Conservation (phyloP, 192 early-diverging fungal genomes). For the Tieghemiomyces parasiticus region DNA sequence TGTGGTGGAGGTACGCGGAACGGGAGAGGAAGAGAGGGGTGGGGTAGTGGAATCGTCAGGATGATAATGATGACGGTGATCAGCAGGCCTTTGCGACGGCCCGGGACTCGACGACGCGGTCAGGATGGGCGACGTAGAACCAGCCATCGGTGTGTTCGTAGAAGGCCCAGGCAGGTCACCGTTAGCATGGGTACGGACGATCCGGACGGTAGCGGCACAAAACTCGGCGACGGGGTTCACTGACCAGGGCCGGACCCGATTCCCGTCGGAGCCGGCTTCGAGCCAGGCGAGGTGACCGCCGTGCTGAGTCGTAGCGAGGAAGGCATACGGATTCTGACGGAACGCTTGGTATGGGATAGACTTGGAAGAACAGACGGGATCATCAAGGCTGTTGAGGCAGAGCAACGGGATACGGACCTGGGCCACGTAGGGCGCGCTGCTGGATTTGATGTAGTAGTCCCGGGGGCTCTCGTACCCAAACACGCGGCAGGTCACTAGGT, state of each 20-base stretch:
- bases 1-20: too few species aligned
- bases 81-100: too few species aligned
- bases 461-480: constrained; percentile 69
- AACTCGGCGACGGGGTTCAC: constrained; percentile 53
- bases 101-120: too few species aligned
- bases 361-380: constrained; percentile 63
- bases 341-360: constrained; percentile 59
- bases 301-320: constrained; percentile 59
- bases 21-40: too few species aligned
- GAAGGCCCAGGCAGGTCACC: too few species aligned
- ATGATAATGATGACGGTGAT: too few species aligned
- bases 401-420: constrained; percentile 62
- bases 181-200: too few species aligned
- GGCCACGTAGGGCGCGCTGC: constrained; percentile 39
- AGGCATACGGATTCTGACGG: constrained; percentile 56
- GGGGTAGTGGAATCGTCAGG: too few species aligned
- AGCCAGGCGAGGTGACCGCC: constrained; percentile 97
- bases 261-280: constrained; percentile 24
- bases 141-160: too few species aligned
- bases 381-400: constrained; percentile 73
- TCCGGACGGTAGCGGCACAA: constrained; percentile 23
- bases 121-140: too few species aligned
- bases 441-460: constrained; percentile 64
- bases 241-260: constrained; percentile 36
- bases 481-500: constrained; percentile 45